phyloP scores from a whole-genome alignment of 2,329 filamentous ascomycete species.

The Gliomastix tumulicola region DNA sequence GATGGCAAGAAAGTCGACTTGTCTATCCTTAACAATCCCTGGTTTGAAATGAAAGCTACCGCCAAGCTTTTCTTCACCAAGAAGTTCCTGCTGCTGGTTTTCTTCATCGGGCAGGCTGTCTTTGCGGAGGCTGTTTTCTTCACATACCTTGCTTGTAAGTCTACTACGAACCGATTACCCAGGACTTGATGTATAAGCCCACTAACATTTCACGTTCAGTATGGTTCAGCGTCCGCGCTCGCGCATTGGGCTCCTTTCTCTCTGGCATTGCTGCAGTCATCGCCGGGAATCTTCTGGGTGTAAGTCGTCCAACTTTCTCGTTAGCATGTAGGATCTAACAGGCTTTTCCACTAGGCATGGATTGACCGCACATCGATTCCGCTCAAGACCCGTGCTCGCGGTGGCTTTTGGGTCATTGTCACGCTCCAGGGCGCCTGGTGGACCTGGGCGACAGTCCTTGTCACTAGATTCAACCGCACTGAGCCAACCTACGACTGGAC shows the following conservation, averaged over 20 bases:
- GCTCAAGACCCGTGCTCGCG: conserved; percentile 45
- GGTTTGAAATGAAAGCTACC: conserved; percentile 53
- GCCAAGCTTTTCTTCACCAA: conserved; percentile 51
- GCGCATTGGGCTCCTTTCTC: conserved; percentile 65
- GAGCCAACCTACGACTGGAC: conserved; percentile 61
- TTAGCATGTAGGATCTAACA: no score
- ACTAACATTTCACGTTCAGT: no score
- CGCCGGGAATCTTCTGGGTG: conserved; percentile 58
- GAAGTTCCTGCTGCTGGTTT: conserved; percentile 56
- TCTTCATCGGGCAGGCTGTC: conserved; percentile 64
- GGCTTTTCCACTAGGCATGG: conserved; percentile 38
- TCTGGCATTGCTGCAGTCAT: conserved; percentile 61
- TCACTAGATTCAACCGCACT: conserved; percentile 50
- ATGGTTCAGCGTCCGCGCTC: conserved; percentile 64
- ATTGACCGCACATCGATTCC: conserved; percentile 51
- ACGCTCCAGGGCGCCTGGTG: conserved; percentile 62
- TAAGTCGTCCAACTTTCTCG: conserved; percentile 22
- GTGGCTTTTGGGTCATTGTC: conserved; percentile 45
- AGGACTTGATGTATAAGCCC: no score
- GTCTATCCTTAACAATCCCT: conserved; percentile 46
- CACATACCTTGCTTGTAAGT: conserved; percentile 45
- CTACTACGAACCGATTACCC: no score
- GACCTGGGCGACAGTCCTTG: conserved; percentile 63
- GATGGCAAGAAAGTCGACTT: conserved; percentile 58
- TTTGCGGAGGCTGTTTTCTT: conserved; percentile 68